A percentile compares a stretch with the other conserved stretches of the same genome.
Conservation (phyloP, 1,284 basidiomycete species). For the Trichosporon faecale region DNA sequence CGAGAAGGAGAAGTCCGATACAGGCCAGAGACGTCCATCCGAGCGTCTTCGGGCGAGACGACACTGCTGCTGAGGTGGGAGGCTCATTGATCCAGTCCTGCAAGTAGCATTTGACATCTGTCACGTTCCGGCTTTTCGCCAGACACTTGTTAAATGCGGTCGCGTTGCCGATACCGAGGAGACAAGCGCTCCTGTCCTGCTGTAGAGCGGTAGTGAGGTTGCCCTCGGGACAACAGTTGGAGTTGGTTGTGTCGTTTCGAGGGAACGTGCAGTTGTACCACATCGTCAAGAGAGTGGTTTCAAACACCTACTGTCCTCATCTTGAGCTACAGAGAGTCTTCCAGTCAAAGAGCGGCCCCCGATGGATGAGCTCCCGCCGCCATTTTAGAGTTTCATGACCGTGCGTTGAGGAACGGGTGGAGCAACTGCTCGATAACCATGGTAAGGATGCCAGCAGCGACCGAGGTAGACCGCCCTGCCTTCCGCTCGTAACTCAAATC, state of each 20-base stretch:
- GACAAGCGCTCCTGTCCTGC: background rate
- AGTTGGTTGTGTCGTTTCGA: background rate
- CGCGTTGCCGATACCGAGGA: background rate
- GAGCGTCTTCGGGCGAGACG: background rate
- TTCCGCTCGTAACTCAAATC: no score
- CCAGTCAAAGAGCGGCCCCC: no score
- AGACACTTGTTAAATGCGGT: background rate
- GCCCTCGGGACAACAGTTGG: background rate
- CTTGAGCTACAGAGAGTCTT: no score
- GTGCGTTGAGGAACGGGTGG: no score
- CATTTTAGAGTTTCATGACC: no score
- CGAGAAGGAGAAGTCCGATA: background rate
- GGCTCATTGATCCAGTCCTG: background rate
- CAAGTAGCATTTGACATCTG: background rate
- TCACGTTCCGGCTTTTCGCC: background rate
- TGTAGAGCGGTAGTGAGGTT: background rate
- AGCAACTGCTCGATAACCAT: no score
- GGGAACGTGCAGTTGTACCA: background rate
- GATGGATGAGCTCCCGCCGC: no score
- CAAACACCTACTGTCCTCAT: no score
- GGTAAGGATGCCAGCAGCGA: no score
- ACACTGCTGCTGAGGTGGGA: background rate
- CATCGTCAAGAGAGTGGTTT: background rate
- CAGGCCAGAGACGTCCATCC: background rate
- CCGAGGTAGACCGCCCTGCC: no score